A percentile compares a stretch with the other conserved stretches of the same genome.
phyloP scores from a whole-genome alignment of 495 filamentous ascomycete species.

The Penicillium dipodomyicola region DNA sequence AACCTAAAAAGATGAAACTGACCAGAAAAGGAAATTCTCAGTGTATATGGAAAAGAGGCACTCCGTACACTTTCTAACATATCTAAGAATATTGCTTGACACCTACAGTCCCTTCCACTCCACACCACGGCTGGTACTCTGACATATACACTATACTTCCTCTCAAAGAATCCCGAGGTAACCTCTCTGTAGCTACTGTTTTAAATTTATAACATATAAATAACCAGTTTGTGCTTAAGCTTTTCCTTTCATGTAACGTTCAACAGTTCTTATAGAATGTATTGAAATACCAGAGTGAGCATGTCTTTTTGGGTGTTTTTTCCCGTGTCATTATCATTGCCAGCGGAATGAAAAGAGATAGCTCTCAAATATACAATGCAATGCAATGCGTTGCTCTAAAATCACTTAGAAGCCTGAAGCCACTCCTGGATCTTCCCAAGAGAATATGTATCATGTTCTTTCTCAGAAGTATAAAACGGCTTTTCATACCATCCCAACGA shows the following conservation, averaged over 20 bases:
- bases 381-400: background rate
- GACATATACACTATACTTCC: too few species aligned
- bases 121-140: too few species aligned
- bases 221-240: too few species aligned
- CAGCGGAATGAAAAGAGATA: background rate
- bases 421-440: background rate
- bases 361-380: background rate
- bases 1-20: too few species aligned
- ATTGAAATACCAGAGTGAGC: background rate
- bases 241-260: background rate
- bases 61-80: too few species aligned
- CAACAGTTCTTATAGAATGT: background rate
- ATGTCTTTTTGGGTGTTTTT: background rate
- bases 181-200: too few species aligned
- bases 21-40: too few species aligned
- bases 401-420: background rate
- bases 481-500: background rate
- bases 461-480: background rate
- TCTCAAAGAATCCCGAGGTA: too few species aligned
- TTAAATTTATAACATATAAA: too few species aligned
- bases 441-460: background rate
- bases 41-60: too few species aligned
- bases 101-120: slow-evolving; percentile 7
- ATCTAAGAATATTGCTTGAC: background rate
- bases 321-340: too few species aligned